Conservation (phyloP, 441 rosid genomes). For the Raphanus hybrid region DNA sequence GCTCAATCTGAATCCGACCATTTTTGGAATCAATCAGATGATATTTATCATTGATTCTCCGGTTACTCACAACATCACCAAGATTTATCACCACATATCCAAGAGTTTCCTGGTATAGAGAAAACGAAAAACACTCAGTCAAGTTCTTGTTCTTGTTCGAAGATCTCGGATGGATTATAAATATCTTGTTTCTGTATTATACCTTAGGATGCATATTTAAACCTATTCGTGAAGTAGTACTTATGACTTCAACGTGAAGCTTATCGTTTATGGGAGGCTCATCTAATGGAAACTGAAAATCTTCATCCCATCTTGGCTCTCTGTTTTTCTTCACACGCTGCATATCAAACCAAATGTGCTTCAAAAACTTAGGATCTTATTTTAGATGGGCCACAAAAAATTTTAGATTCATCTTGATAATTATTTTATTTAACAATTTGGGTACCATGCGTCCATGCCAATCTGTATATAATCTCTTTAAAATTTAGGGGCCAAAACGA, state of each 20-base stretch:
- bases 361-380: not conserved
- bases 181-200: not conserved
- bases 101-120: conserved; percentile 55
- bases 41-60: conserved; percentile 69
- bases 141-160: conserved; percentile 21
- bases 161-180: not conserved
- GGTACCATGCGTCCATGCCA: not conserved
- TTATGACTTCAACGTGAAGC: conserved; percentile 68
- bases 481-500: not conserved
- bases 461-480: not conserved
- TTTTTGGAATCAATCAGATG: conserved; percentile 75
- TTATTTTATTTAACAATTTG: not conserved
- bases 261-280: conserved; percentile 68
- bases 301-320: conserved; percentile 81
- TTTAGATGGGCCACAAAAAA: not conserved
- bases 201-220: conserved; percentile 66
- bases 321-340: conserved; percentile 70
- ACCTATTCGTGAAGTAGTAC: conserved; percentile 67
- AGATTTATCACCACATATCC: conserved; percentile 59
- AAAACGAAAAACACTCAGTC: conserved; percentile 5
- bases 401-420: not conserved
- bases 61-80: conserved; percentile 63
- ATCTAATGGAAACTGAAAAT: conserved; percentile 62
- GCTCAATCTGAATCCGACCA: conserved; percentile 70
- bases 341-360: conserved; percentile 13